phyloP scores from a whole-genome alignment of 2,329 filamentous ascomycete genomes.

The Talaromyces atroroseus region DNA sequence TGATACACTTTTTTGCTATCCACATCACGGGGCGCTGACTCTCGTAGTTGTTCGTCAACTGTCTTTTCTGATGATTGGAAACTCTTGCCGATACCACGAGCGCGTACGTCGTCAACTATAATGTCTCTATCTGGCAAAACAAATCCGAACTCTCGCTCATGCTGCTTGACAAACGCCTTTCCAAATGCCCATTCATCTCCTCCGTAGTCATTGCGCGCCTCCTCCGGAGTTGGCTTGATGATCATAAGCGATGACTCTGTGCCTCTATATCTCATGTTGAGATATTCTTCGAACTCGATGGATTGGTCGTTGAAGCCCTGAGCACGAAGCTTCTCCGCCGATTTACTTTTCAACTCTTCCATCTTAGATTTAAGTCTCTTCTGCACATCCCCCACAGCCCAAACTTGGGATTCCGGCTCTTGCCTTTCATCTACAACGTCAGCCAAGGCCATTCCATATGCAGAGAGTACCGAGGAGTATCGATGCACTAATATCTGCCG shows the following conservation, averaged over 20 bases:
- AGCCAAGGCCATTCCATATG: slow-evolving; percentile 85
- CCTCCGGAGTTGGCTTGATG: slow-evolving; percentile 62
- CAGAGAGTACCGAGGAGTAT: slow-evolving; percentile 83
- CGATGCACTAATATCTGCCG: slow-evolving; percentile 75
- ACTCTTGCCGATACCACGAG: slow-evolving; percentile 83
- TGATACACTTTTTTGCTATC: slow-evolving; percentile 60
- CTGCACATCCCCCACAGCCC: slow-evolving; percentile 54
- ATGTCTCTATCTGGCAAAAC: slow-evolving; percentile 79
- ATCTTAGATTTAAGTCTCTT: slow-evolving; percentile 67
- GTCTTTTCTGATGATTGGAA: slow-evolving; percentile 74
- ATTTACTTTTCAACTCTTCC: slow-evolving; percentile 72
- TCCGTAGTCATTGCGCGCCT: slow-evolving; percentile 53
- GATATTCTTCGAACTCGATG: slow-evolving; percentile 82
- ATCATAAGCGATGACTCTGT: slow-evolving; percentile 92
- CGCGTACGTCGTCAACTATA: slow-evolving; percentile 83
- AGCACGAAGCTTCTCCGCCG: slow-evolving; percentile 58
- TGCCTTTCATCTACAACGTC: slow-evolving; percentile 85
- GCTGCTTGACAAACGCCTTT: slow-evolving; percentile 76
- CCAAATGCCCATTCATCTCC: slow-evolving; percentile 77
- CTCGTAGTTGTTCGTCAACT: slow-evolving; percentile 75
- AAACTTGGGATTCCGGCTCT: slow-evolving; percentile 58
- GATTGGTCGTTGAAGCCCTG: slow-evolving; percentile 74
- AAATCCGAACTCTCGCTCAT: slow-evolving; percentile 90
- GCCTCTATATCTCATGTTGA: slow-evolving; percentile 88
- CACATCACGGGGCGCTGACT: slow-evolving; percentile 57